Conservation (phyloP, 352 stramenopile species). For the Pythium rhizo-oryzae region DNA sequence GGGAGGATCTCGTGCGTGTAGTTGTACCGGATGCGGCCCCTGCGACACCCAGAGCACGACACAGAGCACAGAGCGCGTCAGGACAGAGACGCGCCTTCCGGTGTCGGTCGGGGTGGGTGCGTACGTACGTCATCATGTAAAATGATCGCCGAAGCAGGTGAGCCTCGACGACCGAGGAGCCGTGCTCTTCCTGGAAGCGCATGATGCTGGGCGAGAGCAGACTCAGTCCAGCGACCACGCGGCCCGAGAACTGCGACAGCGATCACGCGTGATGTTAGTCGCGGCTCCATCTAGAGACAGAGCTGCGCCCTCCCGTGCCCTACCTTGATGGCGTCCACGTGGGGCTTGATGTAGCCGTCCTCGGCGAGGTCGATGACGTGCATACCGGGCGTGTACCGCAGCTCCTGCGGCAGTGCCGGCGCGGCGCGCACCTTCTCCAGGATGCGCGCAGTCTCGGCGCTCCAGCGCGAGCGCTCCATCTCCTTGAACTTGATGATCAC, state of each 20-base stretch:
- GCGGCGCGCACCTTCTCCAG: constrained; percentile 68
- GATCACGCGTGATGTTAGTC: neutral
- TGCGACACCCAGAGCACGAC: too few species aligned
- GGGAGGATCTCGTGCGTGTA: constrained; percentile 89
- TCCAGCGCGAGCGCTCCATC: constrained; percentile 87
- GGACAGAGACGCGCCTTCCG: too few species aligned
- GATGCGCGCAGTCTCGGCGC: constrained; percentile 60
- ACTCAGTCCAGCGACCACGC: constrained; percentile 75
- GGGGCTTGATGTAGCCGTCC: constrained; percentile 84
- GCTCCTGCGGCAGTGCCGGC: constrained; percentile 56
- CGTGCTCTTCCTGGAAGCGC: constrained; percentile 83
- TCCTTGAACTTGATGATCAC: constrained; percentile 90
- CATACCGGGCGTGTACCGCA: constrained; percentile 73
- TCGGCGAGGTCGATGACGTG: constrained; percentile 85
- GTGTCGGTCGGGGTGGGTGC: too few species aligned
- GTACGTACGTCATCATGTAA: constrained; percentile 88
- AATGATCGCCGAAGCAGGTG: constrained; percentile 75
- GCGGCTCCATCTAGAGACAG: too few species aligned
- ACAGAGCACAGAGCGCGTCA: too few species aligned
- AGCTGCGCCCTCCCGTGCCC: neutral
- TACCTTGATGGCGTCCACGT: constrained; percentile 86
- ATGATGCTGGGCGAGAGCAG: constrained; percentile 83
- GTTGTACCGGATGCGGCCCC: constrained; percentile 77
- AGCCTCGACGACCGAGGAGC: constrained; percentile 67
- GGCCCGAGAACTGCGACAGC: constrained; percentile 71